phyloP scores from a whole-genome alignment of 768 basidiomycete species.

The Termitomyces sp. region DNA sequence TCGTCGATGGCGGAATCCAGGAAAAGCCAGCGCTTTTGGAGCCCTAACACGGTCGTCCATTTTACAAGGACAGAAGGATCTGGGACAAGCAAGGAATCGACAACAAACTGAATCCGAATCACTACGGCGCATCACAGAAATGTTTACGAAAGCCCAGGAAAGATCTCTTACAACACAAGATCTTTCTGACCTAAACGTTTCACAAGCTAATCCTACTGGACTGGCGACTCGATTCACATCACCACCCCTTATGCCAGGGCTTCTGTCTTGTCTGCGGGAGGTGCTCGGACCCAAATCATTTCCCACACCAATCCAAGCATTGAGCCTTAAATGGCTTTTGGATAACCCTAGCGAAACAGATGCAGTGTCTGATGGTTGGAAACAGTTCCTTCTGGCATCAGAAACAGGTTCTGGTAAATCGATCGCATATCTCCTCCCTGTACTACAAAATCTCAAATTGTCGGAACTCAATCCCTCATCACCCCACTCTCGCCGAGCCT shows the following conservation, averaged over 20 bases:
- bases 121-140: background rate
- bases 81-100: background rate
- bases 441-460: constrained; percentile 73
- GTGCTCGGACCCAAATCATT: constrained; percentile 48
- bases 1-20: background rate
- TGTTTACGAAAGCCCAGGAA: background rate
- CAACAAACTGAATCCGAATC: background rate
- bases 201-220: constrained; percentile 1
- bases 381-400: constrained; percentile 68
- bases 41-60: background rate
- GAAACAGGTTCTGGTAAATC: constrained; percentile 94
- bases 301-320: constrained; percentile 78
- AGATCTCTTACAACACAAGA: constrained; percentile 4
- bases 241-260: constrained; percentile 64
- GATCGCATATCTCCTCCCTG: constrained; percentile 82
- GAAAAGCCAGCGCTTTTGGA: background rate
- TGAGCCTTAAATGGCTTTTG: constrained; percentile 65
- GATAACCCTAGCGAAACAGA: constrained; percentile 15
- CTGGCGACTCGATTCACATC: constrained; percentile 50
- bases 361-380: constrained; percentile 24
- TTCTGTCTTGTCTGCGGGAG: constrained; percentile 52
- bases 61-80: background rate
- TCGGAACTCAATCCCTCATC: constrained; percentile 38
- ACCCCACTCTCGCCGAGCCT: constrained; percentile 1
- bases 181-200: constrained; percentile 7